Evolutionary conservation across 2,329 filamentous ascomycete genomes (phyloP).

Genomic region (Tricladium varicosporioides): DNA sequence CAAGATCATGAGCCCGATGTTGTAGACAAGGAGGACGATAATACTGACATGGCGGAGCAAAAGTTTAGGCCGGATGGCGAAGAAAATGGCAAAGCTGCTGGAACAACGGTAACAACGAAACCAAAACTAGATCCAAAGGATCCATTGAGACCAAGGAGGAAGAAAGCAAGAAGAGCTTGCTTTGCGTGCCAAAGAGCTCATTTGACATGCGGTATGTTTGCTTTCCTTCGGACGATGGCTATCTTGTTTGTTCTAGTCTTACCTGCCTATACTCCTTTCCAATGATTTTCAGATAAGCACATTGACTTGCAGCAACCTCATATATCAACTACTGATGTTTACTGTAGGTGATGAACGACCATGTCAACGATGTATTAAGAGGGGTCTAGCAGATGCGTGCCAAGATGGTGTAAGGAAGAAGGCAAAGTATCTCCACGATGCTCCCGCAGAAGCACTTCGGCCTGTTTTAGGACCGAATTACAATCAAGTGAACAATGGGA

Average conservation of each 20-base stretch:
- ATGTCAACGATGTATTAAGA: slow-evolving; percentile 90
- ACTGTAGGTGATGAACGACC: slow-evolving; percentile 85
- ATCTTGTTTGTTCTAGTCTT: slow-evolving; percentile 12
- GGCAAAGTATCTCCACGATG: slow-evolving; percentile 97
- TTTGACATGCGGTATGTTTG: slow-evolving; percentile 89
- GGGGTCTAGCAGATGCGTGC: slow-evolving; percentile 84
- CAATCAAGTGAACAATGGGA: slow-evolving; percentile 53
- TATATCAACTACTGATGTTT: slow-evolving; percentile 19
- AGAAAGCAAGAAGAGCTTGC: slow-evolving; percentile 94
- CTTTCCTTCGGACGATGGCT: slow-evolving; percentile 20
- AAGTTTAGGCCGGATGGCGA: slow-evolving; percentile 31
- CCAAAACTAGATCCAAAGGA: slow-evolving; percentile 78
- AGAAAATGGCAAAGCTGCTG: slow-evolving; percentile 30
- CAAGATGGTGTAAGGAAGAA: slow-evolving; percentile 98
- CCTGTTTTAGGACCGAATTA: slow-evolving; percentile 76
- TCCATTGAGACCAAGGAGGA: slow-evolving; percentile 81
- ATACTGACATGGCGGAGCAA: slow-evolving; percentile 34
- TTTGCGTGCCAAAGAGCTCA: slow-evolving; percentile 97
- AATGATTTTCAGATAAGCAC: background rate
- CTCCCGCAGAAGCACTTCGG: slow-evolving; percentile 82
- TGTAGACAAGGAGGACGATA: slow-evolving; percentile 33
- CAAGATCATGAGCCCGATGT: slow-evolving; percentile 32
- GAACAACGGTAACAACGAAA: slow-evolving; percentile 50
- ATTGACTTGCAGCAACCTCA: slow-evolving; percentile 8
- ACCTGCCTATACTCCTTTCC: slow-evolving; percentile 6